phyloP scores from a whole-genome alignment of 768 basidiomycete genomes.

The Daedaleopsis sinensis region DNA sequence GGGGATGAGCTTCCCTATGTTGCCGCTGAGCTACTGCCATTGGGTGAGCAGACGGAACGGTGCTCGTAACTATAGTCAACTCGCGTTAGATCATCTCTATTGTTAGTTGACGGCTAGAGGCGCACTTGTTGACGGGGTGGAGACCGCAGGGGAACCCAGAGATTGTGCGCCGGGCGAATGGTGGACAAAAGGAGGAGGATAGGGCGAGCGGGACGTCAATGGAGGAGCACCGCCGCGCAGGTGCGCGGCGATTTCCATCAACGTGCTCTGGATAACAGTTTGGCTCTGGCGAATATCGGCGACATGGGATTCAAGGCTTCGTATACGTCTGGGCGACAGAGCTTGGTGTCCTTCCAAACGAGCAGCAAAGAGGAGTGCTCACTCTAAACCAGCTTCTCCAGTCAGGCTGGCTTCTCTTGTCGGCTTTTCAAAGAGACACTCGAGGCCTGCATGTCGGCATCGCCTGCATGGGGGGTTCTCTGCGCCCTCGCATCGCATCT shows the following conservation, averaged over 20 bases:
- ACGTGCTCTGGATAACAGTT: conserved; percentile 72
- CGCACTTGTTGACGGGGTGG: conserved; percentile 42
- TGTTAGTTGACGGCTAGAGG: conserved; percentile 23
- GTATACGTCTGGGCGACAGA: conserved; percentile 68
- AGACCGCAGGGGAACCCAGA: conserved; percentile 49
- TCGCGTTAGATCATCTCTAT: conserved; percentile 28
- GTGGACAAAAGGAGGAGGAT: conserved; percentile 57
- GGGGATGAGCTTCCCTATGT: conserved; percentile 15
- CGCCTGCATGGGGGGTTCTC: conserved; percentile 97
- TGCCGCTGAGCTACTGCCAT: conserved; percentile 9
- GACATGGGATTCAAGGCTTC: conserved; percentile 86
- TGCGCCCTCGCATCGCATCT: conserved; percentile 96
- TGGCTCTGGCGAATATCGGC: conserved; percentile 79
- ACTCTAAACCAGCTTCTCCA: conserved; percentile 90
- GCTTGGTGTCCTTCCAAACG: conserved; percentile 8
- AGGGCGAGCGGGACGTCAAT: conserved; percentile 62
- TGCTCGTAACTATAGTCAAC: conserved; percentile 34
- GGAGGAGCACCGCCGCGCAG: conserved; percentile 56
- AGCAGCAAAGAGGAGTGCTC: conserved; percentile 38
- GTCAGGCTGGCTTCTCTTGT: conserved; percentile 84
- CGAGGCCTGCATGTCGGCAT: conserved; percentile 86
- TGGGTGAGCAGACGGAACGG: conserved; percentile 20
- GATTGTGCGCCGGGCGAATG: conserved; percentile 72
- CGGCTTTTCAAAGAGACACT: conserved; percentile 96
- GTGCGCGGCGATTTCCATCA: conserved; percentile 80